Conservation (phyloP, 306 rosid species). For the Clitoria ternatea region DNA sequence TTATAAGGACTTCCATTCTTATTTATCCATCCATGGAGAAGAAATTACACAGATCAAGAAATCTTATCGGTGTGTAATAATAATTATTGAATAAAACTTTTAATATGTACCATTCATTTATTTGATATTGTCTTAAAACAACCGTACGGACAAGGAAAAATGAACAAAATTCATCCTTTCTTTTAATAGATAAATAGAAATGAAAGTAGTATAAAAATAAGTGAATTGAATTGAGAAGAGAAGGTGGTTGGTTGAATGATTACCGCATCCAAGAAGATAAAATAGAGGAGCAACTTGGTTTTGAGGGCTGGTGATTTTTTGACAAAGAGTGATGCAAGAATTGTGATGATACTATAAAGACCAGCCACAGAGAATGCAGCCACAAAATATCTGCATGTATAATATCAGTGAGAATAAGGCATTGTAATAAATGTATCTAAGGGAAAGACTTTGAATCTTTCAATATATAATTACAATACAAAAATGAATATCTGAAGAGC, state of each 20-base stretch:
- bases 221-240: not conserved
- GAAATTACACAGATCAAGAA: no score
- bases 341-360: conserved; percentile 57
- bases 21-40: no score
- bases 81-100: no score
- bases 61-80: no score
- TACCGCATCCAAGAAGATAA: conserved; percentile 62
- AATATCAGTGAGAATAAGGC: not conserved
- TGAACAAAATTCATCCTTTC: no score
- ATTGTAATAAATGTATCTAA: not conserved
- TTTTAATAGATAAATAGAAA: no score
- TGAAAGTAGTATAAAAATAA: not conserved
- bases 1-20: no score
- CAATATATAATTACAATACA: not conserved
- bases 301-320: conserved; percentile 40
- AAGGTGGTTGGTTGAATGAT: not conserved
- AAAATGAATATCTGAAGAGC: not conserved
- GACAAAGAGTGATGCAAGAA: conserved; percentile 54
- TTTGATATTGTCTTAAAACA: no score
- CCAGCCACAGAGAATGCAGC: conserved; percentile 73
- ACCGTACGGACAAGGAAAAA: no score
- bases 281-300: conserved; percentile 49
- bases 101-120: no score
- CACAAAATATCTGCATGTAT: conserved; percentile 66
- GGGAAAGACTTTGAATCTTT: not conserved